Evolutionary conservation across 495 filamentous ascomycete genomes (phyloP).

Genomic region (Talaromyces proteolyticus): DNA sequence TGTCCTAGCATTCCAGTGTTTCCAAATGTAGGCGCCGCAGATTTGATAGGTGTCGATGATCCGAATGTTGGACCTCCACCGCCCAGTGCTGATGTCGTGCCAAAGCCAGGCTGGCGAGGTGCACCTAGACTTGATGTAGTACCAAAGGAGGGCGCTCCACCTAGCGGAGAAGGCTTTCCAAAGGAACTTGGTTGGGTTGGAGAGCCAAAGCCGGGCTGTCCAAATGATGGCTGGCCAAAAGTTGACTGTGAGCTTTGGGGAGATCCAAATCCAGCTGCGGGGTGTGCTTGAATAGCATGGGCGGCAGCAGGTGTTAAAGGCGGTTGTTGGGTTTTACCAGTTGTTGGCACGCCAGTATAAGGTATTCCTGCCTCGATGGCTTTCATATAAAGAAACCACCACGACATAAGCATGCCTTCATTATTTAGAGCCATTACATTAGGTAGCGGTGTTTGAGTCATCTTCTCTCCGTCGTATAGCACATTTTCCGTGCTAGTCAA

Average conservation of each 20-base stretch:
- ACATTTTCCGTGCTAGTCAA: constrained; percentile 77
- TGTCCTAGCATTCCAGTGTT: constrained; percentile 21
- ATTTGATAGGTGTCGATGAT: constrained; percentile 12
- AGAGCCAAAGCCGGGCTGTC: constrained; percentile 29
- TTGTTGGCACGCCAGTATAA: constrained; percentile 60
- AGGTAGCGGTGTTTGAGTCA: constrained; percentile 77
- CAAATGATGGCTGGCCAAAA: constrained; percentile 38
- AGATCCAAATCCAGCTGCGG: constrained; percentile 15
- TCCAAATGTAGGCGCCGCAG: constrained; percentile 25
- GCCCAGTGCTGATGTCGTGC: constrained; percentile 33
- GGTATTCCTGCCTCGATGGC: constrained; percentile 66
- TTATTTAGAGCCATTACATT: constrained; percentile 82
- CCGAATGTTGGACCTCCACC: constrained; percentile 20
- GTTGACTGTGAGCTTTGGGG: constrained; percentile 21
- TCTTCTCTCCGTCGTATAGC: constrained; percentile 64
- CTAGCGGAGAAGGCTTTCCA: constrained; percentile 18
- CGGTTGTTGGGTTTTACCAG: constrained; percentile 24
- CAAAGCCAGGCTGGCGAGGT: constrained; percentile 41
- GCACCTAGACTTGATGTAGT: constrained; percentile 21
- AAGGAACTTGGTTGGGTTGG: constrained; percentile 15
- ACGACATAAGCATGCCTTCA: constrained; percentile 75
- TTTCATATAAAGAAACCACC: constrained; percentile 90
- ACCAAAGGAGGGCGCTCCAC: constrained; percentile 2
- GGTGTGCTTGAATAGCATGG: constrained; percentile 16
- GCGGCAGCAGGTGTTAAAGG: too few species aligned